A percentile compares a stretch with the other conserved stretches of the same genome.
Evolutionary conservation across 2,329 filamentous ascomycete genomes (phyloP).

Genomic region (Aspergillus proliferans): DNA sequence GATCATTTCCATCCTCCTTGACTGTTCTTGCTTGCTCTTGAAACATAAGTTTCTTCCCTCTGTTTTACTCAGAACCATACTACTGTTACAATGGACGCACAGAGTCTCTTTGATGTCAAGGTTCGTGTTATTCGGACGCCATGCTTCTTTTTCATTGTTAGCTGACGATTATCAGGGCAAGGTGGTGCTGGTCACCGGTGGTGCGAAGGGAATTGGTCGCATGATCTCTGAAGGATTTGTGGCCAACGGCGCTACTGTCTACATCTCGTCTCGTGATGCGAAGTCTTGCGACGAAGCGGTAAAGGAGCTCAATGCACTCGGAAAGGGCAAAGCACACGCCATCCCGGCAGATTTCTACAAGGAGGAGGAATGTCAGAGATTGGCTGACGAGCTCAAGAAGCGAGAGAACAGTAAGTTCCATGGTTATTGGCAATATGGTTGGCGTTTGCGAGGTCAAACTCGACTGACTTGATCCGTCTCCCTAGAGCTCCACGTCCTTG

Average conservation of each 20-base stretch:
- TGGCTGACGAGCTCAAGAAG: constrained; percentile 45
- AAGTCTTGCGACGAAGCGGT: constrained; percentile 44
- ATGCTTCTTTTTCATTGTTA: background rate
- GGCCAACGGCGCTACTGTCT: constrained; percentile 47
- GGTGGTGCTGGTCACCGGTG: constrained; percentile 47
- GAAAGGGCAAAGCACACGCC: constrained; percentile 47
- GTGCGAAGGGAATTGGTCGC: constrained; percentile 47
- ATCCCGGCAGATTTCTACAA: constrained; percentile 49
- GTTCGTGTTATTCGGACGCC: constrained; percentile 28
- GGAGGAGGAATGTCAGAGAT: constrained; percentile 44
- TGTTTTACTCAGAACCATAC: background rate
- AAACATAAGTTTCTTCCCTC: background rate
- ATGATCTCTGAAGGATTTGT: constrained; percentile 52
- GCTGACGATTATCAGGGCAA: constrained; percentile 26
- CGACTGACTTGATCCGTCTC: background rate
- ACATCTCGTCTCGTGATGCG: constrained; percentile 50
- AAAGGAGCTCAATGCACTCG: constrained; percentile 45
- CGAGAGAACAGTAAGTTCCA: constrained; percentile 47
- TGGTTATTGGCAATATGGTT: constrained; percentile 47
- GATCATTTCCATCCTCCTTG: background rate
- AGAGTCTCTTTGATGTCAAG: constrained; percentile 55
- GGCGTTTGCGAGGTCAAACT: background rate
- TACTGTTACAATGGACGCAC: constrained; percentile 45
- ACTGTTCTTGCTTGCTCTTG: background rate
- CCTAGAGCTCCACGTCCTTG: constrained; percentile 42